Conservation (phyloP, 805 yeast genomes). For the Metschnikowia kofuensis region DNA sequence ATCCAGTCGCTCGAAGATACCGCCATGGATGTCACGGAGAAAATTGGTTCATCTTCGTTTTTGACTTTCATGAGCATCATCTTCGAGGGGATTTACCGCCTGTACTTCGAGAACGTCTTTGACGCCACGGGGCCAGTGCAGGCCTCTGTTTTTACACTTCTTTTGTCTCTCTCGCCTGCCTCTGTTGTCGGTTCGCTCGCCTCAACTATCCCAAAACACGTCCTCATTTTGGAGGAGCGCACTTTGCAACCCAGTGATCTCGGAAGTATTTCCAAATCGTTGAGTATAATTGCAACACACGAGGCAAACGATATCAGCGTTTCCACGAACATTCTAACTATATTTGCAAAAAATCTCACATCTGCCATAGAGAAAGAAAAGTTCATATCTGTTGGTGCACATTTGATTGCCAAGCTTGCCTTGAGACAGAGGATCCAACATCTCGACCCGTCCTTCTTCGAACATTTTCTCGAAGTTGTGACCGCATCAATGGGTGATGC, state of each 20-base stretch:
- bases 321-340: background rate
- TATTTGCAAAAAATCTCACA: conserved; percentile 6
- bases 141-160: conserved; percentile 34
- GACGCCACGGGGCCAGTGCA: conserved; percentile 25
- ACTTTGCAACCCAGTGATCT: conserved; percentile 22
- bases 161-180: conserved; percentile 33
- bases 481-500: conserved; percentile 20
- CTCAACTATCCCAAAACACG: conserved; percentile 19
- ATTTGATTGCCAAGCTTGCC: conserved; percentile 44
- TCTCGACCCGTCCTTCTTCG: conserved; percentile 13
- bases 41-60: conserved; percentile 4
- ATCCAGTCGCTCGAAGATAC: conserved; percentile 16
- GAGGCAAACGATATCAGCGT: conserved; percentile 17
- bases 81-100: conserved; percentile 35
- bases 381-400: conserved; percentile 37
- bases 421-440: conserved; percentile 23
- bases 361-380: conserved; percentile 18
- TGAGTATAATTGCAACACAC: conserved; percentile 52
- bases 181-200: conserved; percentile 22
- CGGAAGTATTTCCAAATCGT: conserved; percentile 37
- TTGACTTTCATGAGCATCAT: conserved; percentile 27
- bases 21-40: conserved; percentile 16
- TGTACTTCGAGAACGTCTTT: conserved; percentile 11
- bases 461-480: conserved; percentile 13
- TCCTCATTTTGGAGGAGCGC: conserved; percentile 23